phyloP scores from a whole-genome alignment of 139 green algal genomes.

The Trebouxia sp. region DNA sequence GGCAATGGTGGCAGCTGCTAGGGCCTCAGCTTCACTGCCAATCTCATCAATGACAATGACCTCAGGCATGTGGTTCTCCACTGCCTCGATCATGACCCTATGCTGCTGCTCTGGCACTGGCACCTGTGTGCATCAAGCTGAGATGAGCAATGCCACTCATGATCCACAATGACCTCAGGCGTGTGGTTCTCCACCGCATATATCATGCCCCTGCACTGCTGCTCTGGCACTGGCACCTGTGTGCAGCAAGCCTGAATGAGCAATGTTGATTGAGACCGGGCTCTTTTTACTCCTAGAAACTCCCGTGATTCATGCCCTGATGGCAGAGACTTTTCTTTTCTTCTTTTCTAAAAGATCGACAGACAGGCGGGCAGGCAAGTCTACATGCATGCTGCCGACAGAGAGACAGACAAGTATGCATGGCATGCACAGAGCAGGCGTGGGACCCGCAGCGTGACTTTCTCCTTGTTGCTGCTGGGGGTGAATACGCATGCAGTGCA shows the following conservation, averaged over 20 bases:
- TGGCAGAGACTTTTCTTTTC: too few species aligned
- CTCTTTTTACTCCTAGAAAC: background rate
- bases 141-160: constrained; percentile 63
- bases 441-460: too few species aligned
- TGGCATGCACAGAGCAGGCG: too few species aligned
- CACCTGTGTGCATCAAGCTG: constrained; percentile 37
- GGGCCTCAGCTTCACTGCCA: constrained; percentile 64
- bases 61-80: constrained; percentile 90
- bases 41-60: constrained; percentile 88
- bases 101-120: constrained; percentile 52
- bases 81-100: constrained; percentile 74
- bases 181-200: constrained; percentile 92
- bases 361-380: too few species aligned
- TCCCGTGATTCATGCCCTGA: too few species aligned
- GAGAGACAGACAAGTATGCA: too few species aligned
- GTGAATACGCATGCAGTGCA: too few species aligned
- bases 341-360: too few species aligned
- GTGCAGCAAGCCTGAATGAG: background rate
- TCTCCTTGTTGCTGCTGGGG: too few species aligned
- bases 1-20: constrained; percentile 73
- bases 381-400: too few species aligned
- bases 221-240: constrained; percentile 17
- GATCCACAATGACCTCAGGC: constrained; percentile 77
- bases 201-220: constrained; percentile 71
- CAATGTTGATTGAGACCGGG: background rate